Evolutionary conservation across 2,329 filamentous ascomycete genomes (phyloP).

Genomic region (Fonsecaea monophora): DNA sequence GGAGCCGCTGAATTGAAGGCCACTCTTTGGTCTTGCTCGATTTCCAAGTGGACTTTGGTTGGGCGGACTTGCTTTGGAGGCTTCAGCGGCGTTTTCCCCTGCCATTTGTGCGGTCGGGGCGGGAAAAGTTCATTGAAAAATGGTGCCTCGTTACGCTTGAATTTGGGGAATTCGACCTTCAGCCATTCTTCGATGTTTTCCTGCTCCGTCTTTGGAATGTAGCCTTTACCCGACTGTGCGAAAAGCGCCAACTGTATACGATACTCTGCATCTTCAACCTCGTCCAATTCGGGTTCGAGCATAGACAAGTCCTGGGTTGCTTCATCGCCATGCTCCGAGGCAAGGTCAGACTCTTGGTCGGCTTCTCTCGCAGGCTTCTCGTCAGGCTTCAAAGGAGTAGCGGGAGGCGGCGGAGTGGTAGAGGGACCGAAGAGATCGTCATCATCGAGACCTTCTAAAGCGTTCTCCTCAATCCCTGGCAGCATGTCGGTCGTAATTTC

Average conservation of each 20-base stretch:
- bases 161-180: conserved; percentile 80
- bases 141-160: conserved; percentile 75
- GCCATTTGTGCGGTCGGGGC: conserved; percentile 74
- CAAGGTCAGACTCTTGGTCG: conserved; percentile 34
- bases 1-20: conserved; percentile 72
- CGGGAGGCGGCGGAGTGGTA: conserved; percentile 23
- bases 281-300: conserved; percentile 31
- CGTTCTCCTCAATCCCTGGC: conserved; percentile 56
- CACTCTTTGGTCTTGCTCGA: conserved; percentile 85
- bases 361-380: conserved; percentile 28
- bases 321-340: conserved; percentile 33
- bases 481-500: conserved; percentile 31
- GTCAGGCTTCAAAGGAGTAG: conserved; percentile 23
- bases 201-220: conserved; percentile 33
- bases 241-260: conserved; percentile 56
- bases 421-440: conserved; percentile 47
- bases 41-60: conserved; percentile 85
- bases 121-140: conserved; percentile 84
- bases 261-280: conserved; percentile 45
- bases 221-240: conserved; percentile 51
- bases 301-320: conserved; percentile 34
- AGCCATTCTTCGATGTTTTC: conserved; percentile 39
- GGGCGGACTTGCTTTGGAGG: conserved; percentile 82
- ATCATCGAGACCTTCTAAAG: conserved; percentile 61
- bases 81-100: conserved; percentile 78